These are phyloP conservation scores for Groenewaldozyma auringiensis DNA, from an alignment of 1,139 yeast species.

Conservation along the genomic window DNA sequence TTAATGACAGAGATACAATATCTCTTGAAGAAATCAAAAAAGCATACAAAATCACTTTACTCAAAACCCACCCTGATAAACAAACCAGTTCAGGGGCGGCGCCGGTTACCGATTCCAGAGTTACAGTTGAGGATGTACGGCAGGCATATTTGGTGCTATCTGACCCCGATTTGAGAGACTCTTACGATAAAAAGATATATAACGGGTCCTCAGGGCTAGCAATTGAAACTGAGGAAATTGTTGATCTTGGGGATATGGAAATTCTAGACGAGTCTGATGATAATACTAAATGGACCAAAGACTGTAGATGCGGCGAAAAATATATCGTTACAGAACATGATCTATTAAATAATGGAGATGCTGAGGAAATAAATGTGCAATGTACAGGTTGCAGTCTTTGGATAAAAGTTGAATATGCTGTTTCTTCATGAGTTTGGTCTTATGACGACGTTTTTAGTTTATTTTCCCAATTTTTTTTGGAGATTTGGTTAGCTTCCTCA, in stretches of 20 bases:
- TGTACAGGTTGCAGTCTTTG: constrained; percentile 78
- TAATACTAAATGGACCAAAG: constrained; percentile 38
- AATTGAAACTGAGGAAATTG: constrained; percentile 41
- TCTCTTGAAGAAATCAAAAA: constrained; percentile 42
- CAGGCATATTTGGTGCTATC: constrained; percentile 52
- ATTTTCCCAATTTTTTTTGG: background rate
- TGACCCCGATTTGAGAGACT: constrained; percentile 34
- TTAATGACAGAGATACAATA: constrained; percentile 14
- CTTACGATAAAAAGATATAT: constrained; percentile 43
- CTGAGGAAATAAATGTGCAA: constrained; percentile 64
- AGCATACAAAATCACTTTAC: constrained; percentile 55
- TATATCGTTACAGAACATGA: constrained; percentile 55
- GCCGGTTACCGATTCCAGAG: constrained; percentile 3
- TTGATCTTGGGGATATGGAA: constrained; percentile 49
- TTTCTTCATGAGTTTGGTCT: constrained; percentile 2
- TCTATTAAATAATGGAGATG: constrained; percentile 45
- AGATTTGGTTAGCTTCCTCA: background rate
- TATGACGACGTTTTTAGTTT: too few species aligned
- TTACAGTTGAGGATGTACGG: constrained; percentile 40
- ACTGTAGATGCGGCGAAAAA: constrained; percentile 67
- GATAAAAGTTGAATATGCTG: constrained; percentile 65
- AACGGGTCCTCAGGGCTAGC: constrained; percentile 22
- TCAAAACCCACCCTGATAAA: constrained; percentile 74
- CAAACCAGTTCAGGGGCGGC: constrained; percentile 17
- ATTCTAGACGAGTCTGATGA: constrained; percentile 26